A percentile compares a stretch with the other conserved stretches of the same genome.
Evolutionary conservation across 202 grass and related monocot species (phyloP).

Genomic region (Hordeum pubiflorum): DNA sequence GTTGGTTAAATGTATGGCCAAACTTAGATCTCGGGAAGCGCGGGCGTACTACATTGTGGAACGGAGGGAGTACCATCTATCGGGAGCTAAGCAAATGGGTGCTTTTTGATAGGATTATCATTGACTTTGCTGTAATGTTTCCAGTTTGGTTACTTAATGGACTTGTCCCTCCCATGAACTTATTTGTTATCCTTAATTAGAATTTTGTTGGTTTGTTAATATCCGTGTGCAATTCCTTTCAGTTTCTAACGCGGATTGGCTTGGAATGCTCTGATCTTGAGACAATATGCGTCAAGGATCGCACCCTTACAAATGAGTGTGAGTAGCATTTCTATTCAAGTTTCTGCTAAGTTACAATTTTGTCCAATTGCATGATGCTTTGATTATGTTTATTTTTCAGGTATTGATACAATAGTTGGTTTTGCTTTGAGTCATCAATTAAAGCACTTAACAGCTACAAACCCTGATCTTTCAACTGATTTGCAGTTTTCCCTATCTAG

Average conservation of each 20-base stretch:
- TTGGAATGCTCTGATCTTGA: slow-evolving; percentile 72
- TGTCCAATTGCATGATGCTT: slow-evolving; percentile 11
- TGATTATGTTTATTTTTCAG: slow-evolving; percentile 38
- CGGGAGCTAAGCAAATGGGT: background rate
- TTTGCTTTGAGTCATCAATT: slow-evolving; percentile 84
- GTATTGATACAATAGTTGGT: slow-evolving; percentile 90
- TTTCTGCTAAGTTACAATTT: slow-evolving; percentile 17
- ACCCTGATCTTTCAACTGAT: slow-evolving; percentile 32
- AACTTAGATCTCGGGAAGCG: too few species aligned
- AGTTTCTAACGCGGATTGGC: slow-evolving; percentile 72
- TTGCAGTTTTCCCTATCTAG: slow-evolving; percentile 46
- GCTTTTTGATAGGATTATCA: background rate
- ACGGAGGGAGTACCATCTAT: background rate
- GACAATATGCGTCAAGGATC: slow-evolving; percentile 68
- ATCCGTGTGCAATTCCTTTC: slow-evolving; percentile 26
- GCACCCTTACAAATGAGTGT: slow-evolving; percentile 87
- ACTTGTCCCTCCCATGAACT: background rate
- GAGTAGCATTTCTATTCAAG: slow-evolving; percentile 35
- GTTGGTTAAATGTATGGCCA: too few species aligned
- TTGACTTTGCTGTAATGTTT: slow-evolving; percentile 9
- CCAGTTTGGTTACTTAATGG: slow-evolving; percentile 6
- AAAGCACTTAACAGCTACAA: slow-evolving; percentile 39
- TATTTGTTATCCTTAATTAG: slow-evolving; percentile 25
- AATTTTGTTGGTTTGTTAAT: background rate
- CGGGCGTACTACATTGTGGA: too few species aligned